These are phyloP conservation scores for Coniophora puteana DNA, from an alignment of 1,284 basidiomycete genomes.

Conservation along the genomic window DNA sequence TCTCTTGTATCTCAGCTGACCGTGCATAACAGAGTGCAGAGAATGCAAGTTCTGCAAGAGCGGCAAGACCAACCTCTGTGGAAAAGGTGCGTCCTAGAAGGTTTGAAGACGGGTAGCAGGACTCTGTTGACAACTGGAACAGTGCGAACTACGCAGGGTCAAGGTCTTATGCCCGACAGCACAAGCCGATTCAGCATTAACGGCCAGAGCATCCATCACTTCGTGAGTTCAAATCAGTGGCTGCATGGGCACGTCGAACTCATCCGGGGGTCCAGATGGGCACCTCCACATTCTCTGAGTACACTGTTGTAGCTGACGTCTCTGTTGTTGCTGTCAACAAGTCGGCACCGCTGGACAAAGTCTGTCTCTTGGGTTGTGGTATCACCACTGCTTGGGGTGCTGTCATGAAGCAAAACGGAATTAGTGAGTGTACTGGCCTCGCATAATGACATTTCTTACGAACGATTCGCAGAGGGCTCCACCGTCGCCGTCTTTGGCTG, in stretches of 20 bases:
- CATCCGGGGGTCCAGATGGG: constrained; percentile 72
- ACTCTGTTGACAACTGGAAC: constrained; percentile 47
- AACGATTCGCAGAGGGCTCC: constrained; percentile 58
- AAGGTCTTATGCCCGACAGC: constrained; percentile 94
- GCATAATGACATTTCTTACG: constrained; percentile 3
- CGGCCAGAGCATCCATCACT: constrained; percentile 88
- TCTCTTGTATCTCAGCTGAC: constrained; percentile 2
- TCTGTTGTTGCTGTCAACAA: constrained; percentile 91
- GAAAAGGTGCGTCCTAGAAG: constrained; percentile 53
- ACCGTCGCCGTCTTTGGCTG: constrained; percentile 94
- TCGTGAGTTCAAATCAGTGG: constrained; percentile 53
- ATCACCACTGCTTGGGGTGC: constrained; percentile 98
- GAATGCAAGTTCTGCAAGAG: constrained; percentile 99
- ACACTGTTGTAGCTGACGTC: constrained; percentile 97
- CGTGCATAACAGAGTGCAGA: constrained; percentile 67
- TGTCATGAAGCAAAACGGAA: constrained; percentile 76
- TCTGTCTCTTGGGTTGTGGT: constrained; percentile 93
- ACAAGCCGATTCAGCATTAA: constrained; percentile 90
- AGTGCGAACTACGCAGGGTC: constrained; percentile 94
- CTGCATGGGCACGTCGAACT: not conserved
- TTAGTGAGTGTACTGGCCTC: constrained; percentile 48
- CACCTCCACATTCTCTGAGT: constrained; percentile 97
- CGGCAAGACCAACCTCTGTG: constrained; percentile 97
- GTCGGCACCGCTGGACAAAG: constrained; percentile 88
- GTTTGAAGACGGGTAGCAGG: constrained; percentile 29